phyloP scores from a whole-genome alignment of 805 yeast genomes.

The Candida anglica region DNA sequence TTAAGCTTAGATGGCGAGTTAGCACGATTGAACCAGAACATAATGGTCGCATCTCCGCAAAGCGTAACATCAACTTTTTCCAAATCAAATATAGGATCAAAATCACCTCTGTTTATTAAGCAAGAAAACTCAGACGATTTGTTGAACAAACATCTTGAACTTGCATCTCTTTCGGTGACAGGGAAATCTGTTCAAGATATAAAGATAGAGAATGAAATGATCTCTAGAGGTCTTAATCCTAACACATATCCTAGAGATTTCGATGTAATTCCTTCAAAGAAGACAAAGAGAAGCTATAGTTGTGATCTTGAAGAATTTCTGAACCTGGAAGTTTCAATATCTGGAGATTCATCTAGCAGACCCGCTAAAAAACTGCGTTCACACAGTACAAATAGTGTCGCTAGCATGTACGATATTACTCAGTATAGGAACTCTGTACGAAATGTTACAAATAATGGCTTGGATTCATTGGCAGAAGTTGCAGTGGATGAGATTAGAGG shows the following conservation, averaged over 20 bases:
- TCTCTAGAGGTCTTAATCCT: conserved; percentile 50
- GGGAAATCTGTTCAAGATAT: conserved; percentile 52
- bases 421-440: conserved; percentile 3
- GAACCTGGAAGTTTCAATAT: background rate
- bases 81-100: background rate
- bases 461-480: conserved; percentile 32
- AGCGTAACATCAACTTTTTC: background rate
- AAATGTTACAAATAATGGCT: conserved; percentile 7
- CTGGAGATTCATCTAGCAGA: background rate
- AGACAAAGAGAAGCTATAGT: conserved; percentile 8
- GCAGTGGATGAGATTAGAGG: conserved; percentile 28
- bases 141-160: conserved; percentile 47
- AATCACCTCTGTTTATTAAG: background rate
- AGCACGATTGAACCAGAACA: background rate
- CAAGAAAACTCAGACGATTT: conserved; percentile 3
- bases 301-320: conserved; percentile 1
- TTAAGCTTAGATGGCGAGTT: too few species aligned
- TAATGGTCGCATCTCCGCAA: background rate
- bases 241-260: conserved; percentile 24
- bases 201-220: conserved; percentile 45
- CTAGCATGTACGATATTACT: conserved; percentile 9
- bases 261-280: conserved; percentile 14
- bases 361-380: conserved; percentile 17
- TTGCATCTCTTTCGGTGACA: conserved; percentile 53
- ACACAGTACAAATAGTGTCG: conserved; percentile 12